These are phyloP conservation scores for Arthrobotrys sinensis DNA, from an alignment of 2,329 filamentous ascomycete species.

Conservation along the genomic window DNA sequence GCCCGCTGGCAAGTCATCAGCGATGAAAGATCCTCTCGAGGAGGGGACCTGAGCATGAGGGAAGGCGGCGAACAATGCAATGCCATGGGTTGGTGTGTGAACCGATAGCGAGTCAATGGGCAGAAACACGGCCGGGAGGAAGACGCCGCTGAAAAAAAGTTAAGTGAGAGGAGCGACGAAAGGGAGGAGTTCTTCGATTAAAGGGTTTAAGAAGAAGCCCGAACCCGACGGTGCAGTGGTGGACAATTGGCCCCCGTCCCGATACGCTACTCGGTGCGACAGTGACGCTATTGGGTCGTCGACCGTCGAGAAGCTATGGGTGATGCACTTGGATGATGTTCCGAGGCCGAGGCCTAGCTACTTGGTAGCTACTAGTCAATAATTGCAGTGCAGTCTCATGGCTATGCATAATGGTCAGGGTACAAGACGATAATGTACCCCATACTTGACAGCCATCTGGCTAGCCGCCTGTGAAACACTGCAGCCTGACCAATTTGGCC, in stretches of 20 bases:
- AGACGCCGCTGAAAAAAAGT: slow-evolving; percentile 36
- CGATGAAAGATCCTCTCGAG: slow-evolving; percentile 45
- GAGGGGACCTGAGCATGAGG: slow-evolving; percentile 40
- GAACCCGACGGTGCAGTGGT: slow-evolving; percentile 25
- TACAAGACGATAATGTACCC: slow-evolving; percentile 46
- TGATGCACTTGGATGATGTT: slow-evolving; percentile 34
- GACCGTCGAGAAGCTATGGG: slow-evolving; percentile 15
- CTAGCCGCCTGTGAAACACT: slow-evolving; percentile 53
- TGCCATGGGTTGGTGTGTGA: slow-evolving; percentile 42
- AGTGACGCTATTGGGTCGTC: slow-evolving; percentile 34
- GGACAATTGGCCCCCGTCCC: slow-evolving; percentile 28
- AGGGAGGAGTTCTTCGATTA: slow-evolving; percentile 60
- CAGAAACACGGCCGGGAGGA: slow-evolving; percentile 42
- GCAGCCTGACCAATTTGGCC: slow-evolving; percentile 34
- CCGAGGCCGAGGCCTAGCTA: slow-evolving; percentile 37
- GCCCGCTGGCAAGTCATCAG: slow-evolving; percentile 31
- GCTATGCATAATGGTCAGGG: slow-evolving; percentile 11
- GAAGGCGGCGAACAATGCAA: slow-evolving; percentile 41
- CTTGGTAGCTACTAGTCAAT: not conserved
- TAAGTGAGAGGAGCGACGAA: slow-evolving; percentile 45
- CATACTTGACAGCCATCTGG: slow-evolving; percentile 27
- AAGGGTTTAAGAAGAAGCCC: slow-evolving; percentile 51
- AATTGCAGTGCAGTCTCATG: slow-evolving; percentile 6
- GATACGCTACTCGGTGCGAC: slow-evolving; percentile 35
- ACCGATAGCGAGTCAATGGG: slow-evolving; percentile 43